Evolutionary conservation across 2,329 filamentous ascomycete species (phyloP).

Genomic region (Penicillium sp.): DNA sequence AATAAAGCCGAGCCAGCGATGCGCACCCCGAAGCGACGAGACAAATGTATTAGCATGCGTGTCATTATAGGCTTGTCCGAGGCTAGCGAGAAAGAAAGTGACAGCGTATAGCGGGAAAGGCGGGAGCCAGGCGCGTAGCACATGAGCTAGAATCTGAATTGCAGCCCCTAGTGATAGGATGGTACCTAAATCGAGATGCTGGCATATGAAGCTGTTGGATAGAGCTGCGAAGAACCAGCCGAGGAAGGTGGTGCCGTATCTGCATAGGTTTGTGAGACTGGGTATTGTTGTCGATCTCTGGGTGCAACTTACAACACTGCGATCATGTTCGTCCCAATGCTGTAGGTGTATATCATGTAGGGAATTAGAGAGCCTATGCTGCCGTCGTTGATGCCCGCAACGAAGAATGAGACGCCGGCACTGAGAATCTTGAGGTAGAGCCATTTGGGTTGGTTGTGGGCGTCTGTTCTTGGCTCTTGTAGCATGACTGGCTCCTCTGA

Average conservation of each 20-base stretch:
- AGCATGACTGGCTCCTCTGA: not conserved
- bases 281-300: conserved; percentile 3
- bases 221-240: conserved; percentile 58
- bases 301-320: conserved; percentile 44
- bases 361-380: conserved; percentile 59
- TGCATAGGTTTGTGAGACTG: conserved; percentile 18
- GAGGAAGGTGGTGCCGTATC: conserved; percentile 54
- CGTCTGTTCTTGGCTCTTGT: not conserved
- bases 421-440: conserved; percentile 48
- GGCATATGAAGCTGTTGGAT: conserved; percentile 46
- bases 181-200: conserved; percentile 52
- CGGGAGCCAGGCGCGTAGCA: conserved; percentile 53
- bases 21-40: conserved; percentile 47
- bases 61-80: conserved; percentile 61
- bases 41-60: conserved; percentile 61
- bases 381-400: conserved; percentile 61
- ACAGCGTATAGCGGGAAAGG: conserved; percentile 54
- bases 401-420: conserved; percentile 59
- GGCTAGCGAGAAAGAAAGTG: conserved; percentile 54
- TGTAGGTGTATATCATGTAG: conserved; percentile 56
- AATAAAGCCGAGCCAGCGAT: conserved; percentile 59
- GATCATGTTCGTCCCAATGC: conserved; percentile 50
- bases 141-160: conserved; percentile 46
- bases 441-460: conserved; percentile 11
- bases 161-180: conserved; percentile 54